Evolutionary conservation across 2,329 filamentous ascomycete genomes (phyloP), one percentile per base, ranked within the genome.

Genomic region (Torrubiellomyces zombiae): DNA sequence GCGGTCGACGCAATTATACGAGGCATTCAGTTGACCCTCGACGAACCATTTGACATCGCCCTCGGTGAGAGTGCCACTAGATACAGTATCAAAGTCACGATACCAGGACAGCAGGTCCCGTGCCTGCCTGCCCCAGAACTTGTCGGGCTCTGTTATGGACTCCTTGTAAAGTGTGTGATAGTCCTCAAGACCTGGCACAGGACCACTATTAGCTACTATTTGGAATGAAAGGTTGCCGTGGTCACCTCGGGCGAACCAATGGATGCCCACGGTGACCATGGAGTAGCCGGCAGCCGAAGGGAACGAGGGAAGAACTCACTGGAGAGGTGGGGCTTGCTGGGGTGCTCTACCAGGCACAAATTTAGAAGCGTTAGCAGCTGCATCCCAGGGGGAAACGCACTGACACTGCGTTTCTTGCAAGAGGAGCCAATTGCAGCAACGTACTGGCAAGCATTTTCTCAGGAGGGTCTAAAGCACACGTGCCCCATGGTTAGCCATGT

Each of bases 1-100:
- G 33, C 89, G 80, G 47, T 98, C 89, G 36, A 98, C 75, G 46
- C 83, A 92, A 63, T 98, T 98, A 71, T 83, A 95, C 15, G 80
- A 89, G 34, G 89, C 89, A 45, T 98, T 98, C 45, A 98, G 63
- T 42, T 75, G 71, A 38, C 89, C 89, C 59, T 94, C 89, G 32
- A 85, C 56, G 48, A 95, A 98, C 86, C 89, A 98, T 34, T 83
- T 79, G 45, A 67, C 75, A 58, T 98, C 85, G 39, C 89, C 89
- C 34, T 77, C 63, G 26, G 51, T 51, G 28, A 98, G 68, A 16
- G 71, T 73, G 32, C 89, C 89, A 31, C 64, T 68, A 50, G 72
- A 72, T 26, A 91, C 83, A 9, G 85, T 95, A 51, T 92, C 60
- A 56, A 98, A 98, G 47, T 95, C 86, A 38, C 67, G 68, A 37